A percentile compares a stretch with the other conserved stretches of the same genome.
Conservation (phyloP, 306 rosid genomes). For the Psophocarpus tetragonolobus region DNA sequence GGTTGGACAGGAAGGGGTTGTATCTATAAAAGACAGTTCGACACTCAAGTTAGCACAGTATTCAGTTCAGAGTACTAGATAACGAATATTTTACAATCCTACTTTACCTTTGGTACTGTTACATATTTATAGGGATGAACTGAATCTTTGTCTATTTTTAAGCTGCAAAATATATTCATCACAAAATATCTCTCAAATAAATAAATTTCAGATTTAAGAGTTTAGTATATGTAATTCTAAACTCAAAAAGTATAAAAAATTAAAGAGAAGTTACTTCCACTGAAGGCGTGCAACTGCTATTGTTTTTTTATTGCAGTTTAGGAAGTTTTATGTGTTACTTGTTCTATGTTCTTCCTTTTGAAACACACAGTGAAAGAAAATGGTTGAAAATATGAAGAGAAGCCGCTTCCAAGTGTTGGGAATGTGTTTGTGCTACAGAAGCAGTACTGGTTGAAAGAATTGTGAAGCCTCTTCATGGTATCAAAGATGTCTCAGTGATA, state of each 20-base stretch:
- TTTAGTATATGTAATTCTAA: too few species aligned
- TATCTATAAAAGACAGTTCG: too few species aligned
- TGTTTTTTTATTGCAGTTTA: not conserved
- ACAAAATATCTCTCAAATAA: too few species aligned
- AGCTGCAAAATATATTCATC: too few species aligned
- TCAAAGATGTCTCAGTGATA: constrained; percentile 59
- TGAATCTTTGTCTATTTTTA: too few species aligned
- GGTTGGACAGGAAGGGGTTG: too few species aligned
- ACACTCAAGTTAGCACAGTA: too few species aligned
- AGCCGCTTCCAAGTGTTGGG: constrained; percentile 89
- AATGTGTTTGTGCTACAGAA: constrained; percentile 77
- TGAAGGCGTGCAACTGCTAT: not conserved
- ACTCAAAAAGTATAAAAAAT: not conserved
- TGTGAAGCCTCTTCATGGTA: constrained; percentile 67
- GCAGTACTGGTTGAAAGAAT: constrained; percentile 68
- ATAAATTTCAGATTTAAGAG: too few species aligned
- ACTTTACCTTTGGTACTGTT: too few species aligned
- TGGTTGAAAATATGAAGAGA: constrained; percentile 48
- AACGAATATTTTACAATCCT: too few species aligned
- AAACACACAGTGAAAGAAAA: constrained; percentile 11
- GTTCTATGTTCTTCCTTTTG: not conserved
- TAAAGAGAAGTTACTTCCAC: not conserved
- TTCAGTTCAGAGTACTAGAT: too few species aligned
- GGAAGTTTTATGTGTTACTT: not conserved
- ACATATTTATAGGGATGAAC: too few species aligned